These are phyloP conservation scores for Cercophora samala DNA, from an alignment of 495 filamentous ascomycete genomes.

Conservation along the genomic window DNA sequence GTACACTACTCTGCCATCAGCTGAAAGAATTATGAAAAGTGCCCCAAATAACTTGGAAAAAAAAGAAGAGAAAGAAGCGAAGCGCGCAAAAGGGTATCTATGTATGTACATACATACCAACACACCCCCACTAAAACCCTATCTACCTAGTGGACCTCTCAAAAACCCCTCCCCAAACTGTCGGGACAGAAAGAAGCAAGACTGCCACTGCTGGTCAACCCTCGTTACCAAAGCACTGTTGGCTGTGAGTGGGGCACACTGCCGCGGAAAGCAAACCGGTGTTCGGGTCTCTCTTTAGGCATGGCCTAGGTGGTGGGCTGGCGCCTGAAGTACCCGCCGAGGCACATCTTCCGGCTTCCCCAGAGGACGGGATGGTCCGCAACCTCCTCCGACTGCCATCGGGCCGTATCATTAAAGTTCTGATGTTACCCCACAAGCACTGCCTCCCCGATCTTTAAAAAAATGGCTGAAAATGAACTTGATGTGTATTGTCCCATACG, in stretches of 20 bases:
- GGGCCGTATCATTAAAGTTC: not conserved
- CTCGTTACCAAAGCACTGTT: not conserved
- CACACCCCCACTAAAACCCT: not conserved
- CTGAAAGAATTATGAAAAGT: too few relatives aligned
- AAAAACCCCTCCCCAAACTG: not conserved
- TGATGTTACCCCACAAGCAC: not conserved
- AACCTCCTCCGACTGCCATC: not conserved
- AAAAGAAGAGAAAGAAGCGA: not conserved
- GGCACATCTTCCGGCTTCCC: not conserved
- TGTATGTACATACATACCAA: too few relatives aligned
- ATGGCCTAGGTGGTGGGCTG: not conserved
- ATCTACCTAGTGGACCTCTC: not conserved
- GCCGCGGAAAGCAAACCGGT: not conserved
- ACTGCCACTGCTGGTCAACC: not conserved
- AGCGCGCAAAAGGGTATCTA: too few relatives aligned
- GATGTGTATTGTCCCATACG: too few relatives aligned
- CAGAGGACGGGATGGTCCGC: not conserved
- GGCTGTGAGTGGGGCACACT: slow-evolving; percentile 1
- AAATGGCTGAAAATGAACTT: too few relatives aligned
- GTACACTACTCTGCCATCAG: too few relatives aligned
- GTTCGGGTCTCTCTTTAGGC: not conserved
- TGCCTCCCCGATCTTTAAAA: too few relatives aligned
- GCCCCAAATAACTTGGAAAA: too few relatives aligned
- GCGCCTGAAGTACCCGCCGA: not conserved
- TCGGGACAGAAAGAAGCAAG: not conserved